These are phyloP conservation scores for Passalora sequoiae DNA, from an alignment of 2,329 filamentous ascomycete species.

Conservation along the genomic window DNA sequence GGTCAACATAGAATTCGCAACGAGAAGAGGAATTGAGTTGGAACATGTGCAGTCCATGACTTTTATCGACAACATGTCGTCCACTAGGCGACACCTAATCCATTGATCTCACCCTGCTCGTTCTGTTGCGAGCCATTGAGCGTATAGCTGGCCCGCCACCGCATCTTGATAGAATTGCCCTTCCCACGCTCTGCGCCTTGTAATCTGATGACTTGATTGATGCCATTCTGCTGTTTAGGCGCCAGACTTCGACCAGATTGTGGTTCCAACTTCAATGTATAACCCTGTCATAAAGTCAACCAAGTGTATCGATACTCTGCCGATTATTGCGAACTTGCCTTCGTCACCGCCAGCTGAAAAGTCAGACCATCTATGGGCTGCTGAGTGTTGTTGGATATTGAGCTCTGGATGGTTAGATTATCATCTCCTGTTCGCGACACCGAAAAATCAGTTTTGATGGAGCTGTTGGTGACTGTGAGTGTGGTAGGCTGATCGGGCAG, in stretches of 20 bases:
- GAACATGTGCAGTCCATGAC: no score
- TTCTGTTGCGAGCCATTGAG: slow-evolving; percentile 58
- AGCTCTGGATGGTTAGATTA: slow-evolving; percentile 64
- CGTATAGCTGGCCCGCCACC: slow-evolving; percentile 81
- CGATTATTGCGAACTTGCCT: slow-evolving; percentile 52
- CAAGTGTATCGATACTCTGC: background rate
- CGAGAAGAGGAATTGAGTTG: no score
- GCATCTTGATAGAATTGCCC: slow-evolving; percentile 77
- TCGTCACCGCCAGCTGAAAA: slow-evolving; percentile 89
- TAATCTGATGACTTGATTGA: slow-evolving; percentile 75
- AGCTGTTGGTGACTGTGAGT: slow-evolving; percentile 63
- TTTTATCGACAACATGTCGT: no score
- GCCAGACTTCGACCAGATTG: slow-evolving; percentile 74
- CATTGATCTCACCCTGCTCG: slow-evolving; percentile 79
- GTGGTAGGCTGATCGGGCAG: slow-evolving; percentile 64
- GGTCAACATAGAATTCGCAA: no score
- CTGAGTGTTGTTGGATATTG: slow-evolving; percentile 76
- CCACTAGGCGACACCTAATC: slow-evolving; percentile 72
- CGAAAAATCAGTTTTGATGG: slow-evolving; percentile 62
- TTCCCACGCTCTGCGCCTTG: slow-evolving; percentile 67
- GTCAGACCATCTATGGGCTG: slow-evolving; percentile 72
- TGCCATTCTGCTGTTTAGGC: slow-evolving; percentile 66
- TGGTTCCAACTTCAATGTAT: slow-evolving; percentile 73
- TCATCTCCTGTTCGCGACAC: slow-evolving; percentile 56
- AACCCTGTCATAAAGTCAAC: no score